Base-by-base conservation (phyloP, 2,329 filamentous ascomycete species). In the Arthrobotrys pseudoclavata region DNA sequence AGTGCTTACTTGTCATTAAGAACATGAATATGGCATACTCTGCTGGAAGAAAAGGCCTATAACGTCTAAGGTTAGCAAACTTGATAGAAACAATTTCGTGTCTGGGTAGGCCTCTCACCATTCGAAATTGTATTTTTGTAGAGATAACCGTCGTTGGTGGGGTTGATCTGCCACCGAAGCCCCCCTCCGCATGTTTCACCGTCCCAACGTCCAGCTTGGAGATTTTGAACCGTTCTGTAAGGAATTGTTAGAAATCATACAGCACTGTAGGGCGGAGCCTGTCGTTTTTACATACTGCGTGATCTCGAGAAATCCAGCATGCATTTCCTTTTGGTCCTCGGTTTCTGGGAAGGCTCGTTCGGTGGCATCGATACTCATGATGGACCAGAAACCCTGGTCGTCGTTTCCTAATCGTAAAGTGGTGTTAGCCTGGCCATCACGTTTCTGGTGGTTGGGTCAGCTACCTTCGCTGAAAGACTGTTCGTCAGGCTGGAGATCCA, bases 91-190 rank as follows among this genome's bases (percentile, higher is more conserved):
- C 3, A 34, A 57, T 12, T 20, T 13, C 22, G 22, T 34, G 5
- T 34, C 34, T 26, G 7, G 29, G 22, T 12, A 31, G 34, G 40
- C 3, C 4, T 85, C 31, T 85, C 86, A 10, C 87, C 88, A 79
- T 89, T 89, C 12, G 86, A 87, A 78, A 89, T 87, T 29, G 86
- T 85, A 80, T 89, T 89, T 79, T 89, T 89, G 80, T 87, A 89
- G 66, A 84, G 83, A 80, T 86, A 89, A 2, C 92, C 92, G 69
- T 86, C 88, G 84, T 94, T 94, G 84, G 90, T 92, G 15, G 88
- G 86, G 84, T 91, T 94, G 79, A 96, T 91, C 85, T 97, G 93
- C 94, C 94, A 97, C 79, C 91, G 89, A 79, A 97, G 84, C 12
- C 93, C 93, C 60, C 93, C 93, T 57, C 85, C 86, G 83, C 93